A percentile compares a stretch with the other conserved stretches of the same genome.
phyloP scores from a whole-genome alignment of 2,329 filamentous ascomycete genomes.

The Xylariaceae sp. region DNA sequence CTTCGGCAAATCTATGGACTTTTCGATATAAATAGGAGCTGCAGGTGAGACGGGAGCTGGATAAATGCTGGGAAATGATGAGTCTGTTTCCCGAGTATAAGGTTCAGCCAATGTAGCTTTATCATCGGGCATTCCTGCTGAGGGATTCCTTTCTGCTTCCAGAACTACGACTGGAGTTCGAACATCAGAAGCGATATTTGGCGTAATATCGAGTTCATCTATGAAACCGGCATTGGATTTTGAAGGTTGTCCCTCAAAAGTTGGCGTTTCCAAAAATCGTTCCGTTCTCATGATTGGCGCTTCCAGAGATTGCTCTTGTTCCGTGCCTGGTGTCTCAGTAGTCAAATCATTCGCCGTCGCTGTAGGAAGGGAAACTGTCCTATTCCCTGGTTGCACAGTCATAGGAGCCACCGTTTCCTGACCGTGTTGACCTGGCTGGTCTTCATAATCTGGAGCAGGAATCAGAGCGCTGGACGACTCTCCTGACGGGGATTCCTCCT shows the following conservation, averaged over 20 bases:
- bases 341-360: neutral
- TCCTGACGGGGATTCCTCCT: neutral
- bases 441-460: neutral
- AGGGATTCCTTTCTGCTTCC: neutral
- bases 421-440: conserved; percentile 6
- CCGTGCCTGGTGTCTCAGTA: neutral
- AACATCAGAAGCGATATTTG: conserved; percentile 5
- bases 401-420: neutral
- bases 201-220: conserved; percentile 11
- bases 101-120: neutral
- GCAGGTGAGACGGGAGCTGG: neutral
- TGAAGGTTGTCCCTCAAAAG: neutral
- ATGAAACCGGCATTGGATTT: conserved; percentile 1
- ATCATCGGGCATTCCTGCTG: neutral
- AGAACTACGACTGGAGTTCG: conserved; percentile 12
- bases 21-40: neutral
- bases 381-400: neutral
- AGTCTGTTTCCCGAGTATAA: neutral
- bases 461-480: neutral
- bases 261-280: conserved; percentile 1
- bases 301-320: too few species aligned
- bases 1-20: neutral
- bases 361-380: neutral
- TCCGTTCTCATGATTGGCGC: conserved; percentile 11
- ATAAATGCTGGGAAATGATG: neutral